Evolutionary conservation across 768 basidiomycete genomes (phyloP), one percentile per base, ranked within the genome.

Genomic region (Baorangia bicolor): DNA sequence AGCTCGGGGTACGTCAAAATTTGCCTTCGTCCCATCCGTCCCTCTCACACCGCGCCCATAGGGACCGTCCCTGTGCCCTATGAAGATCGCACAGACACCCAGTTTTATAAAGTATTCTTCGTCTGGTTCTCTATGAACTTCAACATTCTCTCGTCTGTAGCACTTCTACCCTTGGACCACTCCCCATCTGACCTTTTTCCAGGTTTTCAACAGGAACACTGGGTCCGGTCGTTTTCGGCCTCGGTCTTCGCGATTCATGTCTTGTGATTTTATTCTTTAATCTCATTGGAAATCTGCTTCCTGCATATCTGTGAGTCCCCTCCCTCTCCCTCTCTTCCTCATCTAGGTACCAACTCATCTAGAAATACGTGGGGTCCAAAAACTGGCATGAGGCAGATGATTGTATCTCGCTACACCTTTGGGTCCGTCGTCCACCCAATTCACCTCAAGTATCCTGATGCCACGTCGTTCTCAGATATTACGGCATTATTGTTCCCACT

Each of bases 301-400:
- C 87, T 6, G 83, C 83, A 10, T 85, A 82, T 63, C 77, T 87
- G 83, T 84, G 61, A 59, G 82, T 45, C 46, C 20, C 23, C 25
- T 50, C 39, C 20, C 40, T 20, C 25, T 50, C 39, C 20, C 40
- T 20, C 43, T 28, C 30, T 16, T 18, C 2, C 12, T 13, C 28
- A 0, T 37, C 1, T 30, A 10, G 2, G 1, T 13, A 18, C 57
- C 31, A 3, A 71, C 21, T 20, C 12, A 2, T 23, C 12, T 48
- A 82, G 81, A 55, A 72, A 82, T n/a, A 83, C 85, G 4, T 90
- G 89, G 73, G 90, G 92, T 12, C 89, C 92, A 0, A 86, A 84
- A 66, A 74, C 88, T 1, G 94, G 94, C 12, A 81, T 87, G 64
- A 80, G 91, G 20, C 87, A 93, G 62, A 92, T 94, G 89, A 83